These are phyloP conservation scores for Yamadazyma epiphylla DNA, from an alignment of 1,139 yeast species.

Conservation along the genomic window DNA sequence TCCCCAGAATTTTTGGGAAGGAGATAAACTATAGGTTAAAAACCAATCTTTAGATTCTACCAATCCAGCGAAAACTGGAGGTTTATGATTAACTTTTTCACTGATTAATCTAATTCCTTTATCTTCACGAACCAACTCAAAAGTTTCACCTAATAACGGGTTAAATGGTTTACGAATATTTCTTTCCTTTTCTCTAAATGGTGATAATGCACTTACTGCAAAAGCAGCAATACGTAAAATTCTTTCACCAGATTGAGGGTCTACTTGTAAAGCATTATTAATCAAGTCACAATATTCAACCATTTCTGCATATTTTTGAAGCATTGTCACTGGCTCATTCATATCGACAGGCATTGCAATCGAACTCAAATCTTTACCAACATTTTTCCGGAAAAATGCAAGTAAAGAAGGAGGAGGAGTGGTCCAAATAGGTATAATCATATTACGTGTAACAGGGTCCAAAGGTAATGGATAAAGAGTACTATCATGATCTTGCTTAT, in stretches of 20 bases:
- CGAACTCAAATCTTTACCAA: conserved; percentile 84
- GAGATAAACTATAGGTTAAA: conserved; percentile 69
- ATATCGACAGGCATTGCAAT: conserved; percentile 93
- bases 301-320: conserved; percentile 76
- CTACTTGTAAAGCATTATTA: conserved; percentile 51
- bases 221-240: conserved; percentile 74
- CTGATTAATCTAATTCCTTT: conserved; percentile 63
- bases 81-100: conserved; percentile 81
- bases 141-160: conserved; percentile 86
- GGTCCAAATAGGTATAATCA: conserved; percentile 56
- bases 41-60: conserved; percentile 76
- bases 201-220: conserved; percentile 72
- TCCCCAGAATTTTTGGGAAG: conserved; percentile 93
- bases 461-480: conserved; percentile 65
- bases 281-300: conserved; percentile 73
- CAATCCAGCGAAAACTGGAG: conserved; percentile 76
- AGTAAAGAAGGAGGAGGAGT: conserved; percentile 79
- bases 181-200: conserved; percentile 70
- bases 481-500: conserved; percentile 19
- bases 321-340: conserved; percentile 83
- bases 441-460: conserved; percentile 49
- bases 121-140: conserved; percentile 77
- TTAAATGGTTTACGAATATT: conserved; percentile 86
- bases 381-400: conserved; percentile 78
- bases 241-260: conserved; percentile 49